Percentiles rank a stretch among this genome's conserved stretches.
These are phyloP conservation scores for Populus pruinosa DNA, from an alignment of 345 rosid species.

Conservation along the genomic window DNA sequence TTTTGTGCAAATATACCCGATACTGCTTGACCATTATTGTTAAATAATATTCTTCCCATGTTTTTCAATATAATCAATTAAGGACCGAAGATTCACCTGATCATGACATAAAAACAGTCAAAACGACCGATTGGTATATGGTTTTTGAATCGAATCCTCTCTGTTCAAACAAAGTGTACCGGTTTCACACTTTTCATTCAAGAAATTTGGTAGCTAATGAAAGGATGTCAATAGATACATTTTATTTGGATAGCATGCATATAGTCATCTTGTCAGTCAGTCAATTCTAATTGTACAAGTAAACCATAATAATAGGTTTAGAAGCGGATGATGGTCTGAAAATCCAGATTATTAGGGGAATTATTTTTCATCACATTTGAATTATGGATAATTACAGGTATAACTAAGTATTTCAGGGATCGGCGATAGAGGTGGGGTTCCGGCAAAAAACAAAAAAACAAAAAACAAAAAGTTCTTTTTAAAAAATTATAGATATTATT, in stretches of 20 bases:
- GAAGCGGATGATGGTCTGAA: too few species aligned
- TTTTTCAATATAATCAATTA: too few species aligned
- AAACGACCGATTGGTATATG: background rate
- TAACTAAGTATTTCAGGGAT: rapidly evolving
- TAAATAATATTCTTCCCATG: too few species aligned
- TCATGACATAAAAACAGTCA: background rate
- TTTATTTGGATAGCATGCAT: background rate
- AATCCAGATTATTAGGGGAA: too few species aligned
- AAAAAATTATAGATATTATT: too few species aligned
- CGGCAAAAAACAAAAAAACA: too few species aligned
- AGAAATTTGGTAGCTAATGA: background rate
- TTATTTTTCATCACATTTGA: too few species aligned
- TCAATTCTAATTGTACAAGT: background rate
- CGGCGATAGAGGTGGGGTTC: rapidly evolving
- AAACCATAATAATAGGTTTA: background rate
- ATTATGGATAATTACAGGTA: too few species aligned
- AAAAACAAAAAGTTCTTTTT: too few species aligned
- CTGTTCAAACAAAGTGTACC: background rate
- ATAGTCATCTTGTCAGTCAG: background rate
- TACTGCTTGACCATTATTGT: too few species aligned
- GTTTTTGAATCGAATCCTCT: background rate
- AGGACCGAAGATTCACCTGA: too few species aligned
- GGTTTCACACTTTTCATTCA: background rate
- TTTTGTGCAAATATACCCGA: too few species aligned
- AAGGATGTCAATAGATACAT: background rate